Evolutionary conservation across 2,329 filamentous ascomycete genomes (phyloP).

Genomic region (Lachnellula suecica): DNA sequence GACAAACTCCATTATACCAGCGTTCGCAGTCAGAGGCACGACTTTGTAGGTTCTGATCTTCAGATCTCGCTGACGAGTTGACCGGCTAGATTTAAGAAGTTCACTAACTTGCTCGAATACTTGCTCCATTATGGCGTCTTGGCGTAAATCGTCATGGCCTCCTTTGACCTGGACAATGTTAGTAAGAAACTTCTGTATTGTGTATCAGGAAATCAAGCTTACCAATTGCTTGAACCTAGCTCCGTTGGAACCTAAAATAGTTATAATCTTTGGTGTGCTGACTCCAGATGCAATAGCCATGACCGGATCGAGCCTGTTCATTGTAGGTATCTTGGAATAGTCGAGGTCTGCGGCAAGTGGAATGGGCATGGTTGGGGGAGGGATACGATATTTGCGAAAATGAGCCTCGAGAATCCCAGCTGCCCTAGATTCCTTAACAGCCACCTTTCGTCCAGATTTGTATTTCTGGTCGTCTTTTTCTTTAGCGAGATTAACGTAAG

Average conservation of each 20-base stretch:
- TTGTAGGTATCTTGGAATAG: slow-evolving; percentile 75
- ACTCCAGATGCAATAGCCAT: slow-evolving; percentile 88
- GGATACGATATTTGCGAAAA: slow-evolving; percentile 67
- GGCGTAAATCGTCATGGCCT: slow-evolving; percentile 91
- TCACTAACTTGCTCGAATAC: slow-evolving; percentile 96
- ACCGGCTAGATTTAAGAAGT: slow-evolving; percentile 80
- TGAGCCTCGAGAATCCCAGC: slow-evolving; percentile 63
- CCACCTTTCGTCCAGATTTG: slow-evolving; percentile 65
- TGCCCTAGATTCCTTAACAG: slow-evolving; percentile 60
- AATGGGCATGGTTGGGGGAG: slow-evolving; percentile 87
- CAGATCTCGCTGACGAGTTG: slow-evolving; percentile 83
- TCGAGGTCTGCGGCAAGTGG: slow-evolving; percentile 70
- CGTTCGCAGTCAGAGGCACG: slow-evolving; percentile 77
- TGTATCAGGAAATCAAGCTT: slow-evolving; percentile 28
- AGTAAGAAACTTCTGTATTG: slow-evolving; percentile 13
- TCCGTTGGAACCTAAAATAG: slow-evolving; percentile 76
- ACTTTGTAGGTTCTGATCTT: slow-evolving; percentile 98
- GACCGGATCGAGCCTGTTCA: slow-evolving; percentile 67
- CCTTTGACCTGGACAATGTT: slow-evolving; percentile 68
- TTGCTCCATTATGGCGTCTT: slow-evolving; percentile 99
- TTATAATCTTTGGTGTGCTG: slow-evolving; percentile 91
- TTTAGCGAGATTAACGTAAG: slow-evolving; percentile 63
- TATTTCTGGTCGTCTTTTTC: slow-evolving; percentile 63
- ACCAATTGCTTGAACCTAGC: slow-evolving; percentile 81
- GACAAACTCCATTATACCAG: slow-evolving; percentile 96